Base-by-base conservation (phyloP, 169 alveolate genomes). In the Plasmodium gaboni region DNA sequence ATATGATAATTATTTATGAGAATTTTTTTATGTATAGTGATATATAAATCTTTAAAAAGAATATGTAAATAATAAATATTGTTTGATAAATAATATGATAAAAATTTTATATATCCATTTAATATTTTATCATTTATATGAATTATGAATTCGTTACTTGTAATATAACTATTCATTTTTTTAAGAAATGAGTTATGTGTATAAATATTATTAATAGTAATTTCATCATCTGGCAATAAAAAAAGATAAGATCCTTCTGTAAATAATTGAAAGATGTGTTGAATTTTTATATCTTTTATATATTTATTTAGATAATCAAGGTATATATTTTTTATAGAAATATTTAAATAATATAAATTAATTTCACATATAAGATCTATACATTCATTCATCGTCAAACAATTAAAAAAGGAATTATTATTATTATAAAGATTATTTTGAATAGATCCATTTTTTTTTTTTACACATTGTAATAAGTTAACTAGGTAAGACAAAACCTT, bases 41-140 rank as follows among this genome's bases (percentile, higher is more conserved):
- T 59, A 51, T 53, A 65, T 13, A 78, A 13, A 22, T 78, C 89
- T 19, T 64, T 78, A 65, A 78, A 51, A 69, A 78, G 19, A 8
- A 19, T 38, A 8, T 78, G 7, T 8, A 64, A 42, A 69, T 50
- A 42, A 69, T 50, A 78, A 42, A 15, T 13, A 32, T 78, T 78
- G 9, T 42, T 24, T 22, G 57, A 22, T 0, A 46, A 17, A 64
- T 59, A 17, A 38, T 32, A 28, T 22, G 65, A 32, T 15, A 64
- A 17, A 70, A 63, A 78, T 3, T 65, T 26, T 28, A 78, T 12
- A 42, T 78, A 78, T 38, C 24, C 68, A 51, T 55, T 48, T 64
- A 64, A 64, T 64, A 64, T n/a, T 12, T 64, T 64, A 2, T 44
- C 78, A 28, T 64, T 59, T n/a, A 78, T 50, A 17, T 28, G 70